These are phyloP conservation scores for Zygotorulaspora sp. DNA, from an alignment of 805 yeast genomes.

Conservation along the genomic window DNA sequence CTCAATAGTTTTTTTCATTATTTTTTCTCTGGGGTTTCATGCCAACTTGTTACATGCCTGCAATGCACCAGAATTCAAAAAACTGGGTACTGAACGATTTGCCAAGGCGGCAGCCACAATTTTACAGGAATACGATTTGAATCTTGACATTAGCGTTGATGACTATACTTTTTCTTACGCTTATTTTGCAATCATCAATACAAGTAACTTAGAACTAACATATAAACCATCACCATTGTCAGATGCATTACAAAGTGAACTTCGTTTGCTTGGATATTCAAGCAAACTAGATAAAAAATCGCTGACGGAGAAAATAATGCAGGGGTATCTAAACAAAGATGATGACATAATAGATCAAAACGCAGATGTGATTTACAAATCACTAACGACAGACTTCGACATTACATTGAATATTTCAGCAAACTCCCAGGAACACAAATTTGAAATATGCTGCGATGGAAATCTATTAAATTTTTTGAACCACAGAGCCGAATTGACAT, in stretches of 20 bases:
- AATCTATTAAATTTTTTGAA: slow-evolving; percentile 23
- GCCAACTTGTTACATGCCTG: slow-evolving; percentile 80
- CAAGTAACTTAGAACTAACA: slow-evolving; percentile 28
- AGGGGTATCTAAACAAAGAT: slow-evolving; percentile 24
- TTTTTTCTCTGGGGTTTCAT: slow-evolving; percentile 81
- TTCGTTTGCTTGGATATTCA: slow-evolving; percentile 27
- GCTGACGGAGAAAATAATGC: slow-evolving; percentile 21
- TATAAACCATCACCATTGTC: slow-evolving; percentile 33
- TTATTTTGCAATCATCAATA: slow-evolving; percentile 30
- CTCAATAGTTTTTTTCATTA: slow-evolving; percentile 46
- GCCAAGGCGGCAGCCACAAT: slow-evolving; percentile 59
- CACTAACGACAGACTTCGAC: slow-evolving; percentile 16
- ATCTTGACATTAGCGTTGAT: slow-evolving; percentile 15
- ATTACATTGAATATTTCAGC: slow-evolving; percentile 13
- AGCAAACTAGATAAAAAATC: slow-evolving; percentile 11
- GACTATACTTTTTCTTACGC: slow-evolving; percentile 14
- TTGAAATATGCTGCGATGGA: slow-evolving; percentile 34
- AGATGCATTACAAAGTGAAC: slow-evolving; percentile 18
- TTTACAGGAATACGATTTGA: slow-evolving; percentile 37
- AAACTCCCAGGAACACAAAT: slow-evolving; percentile 9
- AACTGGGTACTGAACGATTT: slow-evolving; percentile 63
- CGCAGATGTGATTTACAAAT: slow-evolving; percentile 17
- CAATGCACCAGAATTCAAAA: slow-evolving; percentile 62
- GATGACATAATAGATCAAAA: slow-evolving; percentile 13
- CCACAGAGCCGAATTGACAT: slow-evolving; percentile 2